Percentiles rank a stretch among this genome's conserved stretches.
Conservation (phyloP, 495 filamentous ascomycete genomes). For the Aspergillus bertholletiae region DNA sequence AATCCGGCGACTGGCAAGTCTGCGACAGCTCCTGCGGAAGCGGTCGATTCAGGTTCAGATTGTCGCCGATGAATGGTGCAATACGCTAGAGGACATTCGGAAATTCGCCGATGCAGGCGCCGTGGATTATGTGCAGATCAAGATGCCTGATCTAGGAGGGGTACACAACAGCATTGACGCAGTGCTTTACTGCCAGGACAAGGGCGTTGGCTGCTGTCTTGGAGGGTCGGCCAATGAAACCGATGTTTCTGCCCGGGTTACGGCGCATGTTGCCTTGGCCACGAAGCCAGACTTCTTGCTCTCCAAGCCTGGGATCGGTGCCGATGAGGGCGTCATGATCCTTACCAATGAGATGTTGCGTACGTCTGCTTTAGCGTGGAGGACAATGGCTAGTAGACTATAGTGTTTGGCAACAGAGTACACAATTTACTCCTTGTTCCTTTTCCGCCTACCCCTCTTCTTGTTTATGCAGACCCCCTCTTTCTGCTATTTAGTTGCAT, state of each 20-base stretch:
- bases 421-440: neutral
- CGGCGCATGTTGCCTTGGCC: conserved; percentile 7
- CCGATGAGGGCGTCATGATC: conserved; percentile 11
- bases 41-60: conserved; percentile 1
- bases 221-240: conserved; percentile 12
- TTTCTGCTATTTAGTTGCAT: neutral
- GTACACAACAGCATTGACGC: conserved; percentile 10
- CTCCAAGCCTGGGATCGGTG: conserved; percentile 8
- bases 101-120: conserved; percentile 9
- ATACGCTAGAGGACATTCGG: conserved; percentile 8
- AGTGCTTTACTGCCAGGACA: conserved; percentile 3
- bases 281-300: conserved; percentile 8
- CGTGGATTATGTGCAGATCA: conserved; percentile 9
- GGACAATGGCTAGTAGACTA: neutral
- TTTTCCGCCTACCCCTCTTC: neutral
- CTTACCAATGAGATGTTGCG: conserved; percentile 11
- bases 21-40: neutral
- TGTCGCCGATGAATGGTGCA: conserved; percentile 14
- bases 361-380: neutral
- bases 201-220: conserved; percentile 8
- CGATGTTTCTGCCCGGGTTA: conserved; percentile 9
- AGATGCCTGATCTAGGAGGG: conserved; percentile 6
- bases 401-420: neutral
- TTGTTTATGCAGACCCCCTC: neutral
- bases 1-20: neutral